phyloP scores from a whole-genome alignment of 2,329 filamentous ascomycete species.

The Aureobasidium namibiae region DNA sequence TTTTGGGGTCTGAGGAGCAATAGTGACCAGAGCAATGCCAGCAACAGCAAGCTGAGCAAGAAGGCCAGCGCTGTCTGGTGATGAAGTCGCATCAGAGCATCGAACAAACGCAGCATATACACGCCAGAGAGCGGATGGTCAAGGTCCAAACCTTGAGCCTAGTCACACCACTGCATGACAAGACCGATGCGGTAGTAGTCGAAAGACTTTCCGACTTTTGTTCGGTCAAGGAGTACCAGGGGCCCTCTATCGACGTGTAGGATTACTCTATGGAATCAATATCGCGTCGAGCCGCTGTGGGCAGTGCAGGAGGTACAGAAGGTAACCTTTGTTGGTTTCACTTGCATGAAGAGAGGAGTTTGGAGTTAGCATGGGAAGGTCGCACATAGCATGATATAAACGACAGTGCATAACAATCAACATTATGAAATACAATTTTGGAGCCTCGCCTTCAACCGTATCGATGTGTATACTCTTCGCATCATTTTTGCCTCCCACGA shows the following conservation, averaged over 20 bases:
- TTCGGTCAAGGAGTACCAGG: background rate
- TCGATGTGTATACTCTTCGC: no score
- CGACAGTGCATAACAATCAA: no score
- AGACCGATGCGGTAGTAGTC: background rate
- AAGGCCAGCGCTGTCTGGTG: constrained; percentile 20
- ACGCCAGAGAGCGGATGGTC: background rate
- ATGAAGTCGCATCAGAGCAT: background rate
- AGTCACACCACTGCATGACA: background rate
- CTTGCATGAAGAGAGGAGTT: no score
- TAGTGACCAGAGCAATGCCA: constrained; percentile 19
- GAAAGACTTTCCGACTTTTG: background rate
- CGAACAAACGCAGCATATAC: background rate
- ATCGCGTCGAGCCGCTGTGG: background rate
- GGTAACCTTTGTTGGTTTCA: no score
- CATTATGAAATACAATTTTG: no score
- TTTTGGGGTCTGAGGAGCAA: constrained; percentile 30
- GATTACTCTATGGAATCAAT: background rate
- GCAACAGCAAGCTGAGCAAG: constrained; percentile 16
- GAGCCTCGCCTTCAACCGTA: no score
- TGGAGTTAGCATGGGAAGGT: no score
- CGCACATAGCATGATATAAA: no score
- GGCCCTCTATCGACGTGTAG: background rate
- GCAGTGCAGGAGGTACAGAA: no score
- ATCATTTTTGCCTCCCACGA: no score
- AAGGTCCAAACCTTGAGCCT: background rate